Conservation (phyloP, 495 filamentous ascomycete species). For the Aspergillus panamensis region DNA sequence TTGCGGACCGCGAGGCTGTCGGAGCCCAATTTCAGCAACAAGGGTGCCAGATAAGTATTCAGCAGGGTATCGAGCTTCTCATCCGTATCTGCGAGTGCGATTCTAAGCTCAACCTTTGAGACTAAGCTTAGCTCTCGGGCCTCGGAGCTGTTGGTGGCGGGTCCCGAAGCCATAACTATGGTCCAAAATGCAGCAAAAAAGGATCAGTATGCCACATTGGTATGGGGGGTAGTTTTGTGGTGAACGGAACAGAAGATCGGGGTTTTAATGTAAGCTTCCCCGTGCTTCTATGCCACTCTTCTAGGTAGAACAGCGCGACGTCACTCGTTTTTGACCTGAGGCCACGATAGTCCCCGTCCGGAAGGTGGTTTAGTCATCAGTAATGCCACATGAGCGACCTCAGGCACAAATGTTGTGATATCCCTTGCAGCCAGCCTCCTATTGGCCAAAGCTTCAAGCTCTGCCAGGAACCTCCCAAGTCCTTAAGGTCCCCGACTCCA, state of each 20-base stretch:
- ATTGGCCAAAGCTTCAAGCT: too few relatives aligned
- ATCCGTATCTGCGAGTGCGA: slow-evolving; percentile 83
- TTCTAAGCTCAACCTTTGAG: slow-evolving; percentile 85
- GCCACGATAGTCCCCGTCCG: slow-evolving; percentile 8
- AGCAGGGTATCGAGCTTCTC: slow-evolving; percentile 73
- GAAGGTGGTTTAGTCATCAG: slow-evolving; percentile 15
- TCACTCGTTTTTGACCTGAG: slow-evolving; percentile 16
- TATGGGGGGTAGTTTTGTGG: neutral
- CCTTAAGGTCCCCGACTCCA: too few relatives aligned
- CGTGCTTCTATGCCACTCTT: neutral
- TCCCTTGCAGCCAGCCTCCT: too few relatives aligned
- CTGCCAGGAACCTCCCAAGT: too few relatives aligned
- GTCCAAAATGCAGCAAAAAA: neutral
- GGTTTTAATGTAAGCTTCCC: neutral
- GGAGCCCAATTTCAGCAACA: slow-evolving; percentile 81
- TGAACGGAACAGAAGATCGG: neutral
- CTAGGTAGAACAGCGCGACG: slow-evolving; percentile 16
- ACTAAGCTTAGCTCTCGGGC: slow-evolving; percentile 78
- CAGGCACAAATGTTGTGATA: neutral
- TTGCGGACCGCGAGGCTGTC: slow-evolving; percentile 76
- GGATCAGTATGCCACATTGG: slow-evolving; percentile 1
- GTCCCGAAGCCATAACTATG: slow-evolving; percentile 37
- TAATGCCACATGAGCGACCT: slow-evolving; percentile 4
- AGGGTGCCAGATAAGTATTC: slow-evolving; percentile 70
- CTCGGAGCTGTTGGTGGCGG: slow-evolving; percentile 50